Evolutionary conservation across 768 basidiomycete species (phyloP).

Genomic region (Suillus brevipes): DNA sequence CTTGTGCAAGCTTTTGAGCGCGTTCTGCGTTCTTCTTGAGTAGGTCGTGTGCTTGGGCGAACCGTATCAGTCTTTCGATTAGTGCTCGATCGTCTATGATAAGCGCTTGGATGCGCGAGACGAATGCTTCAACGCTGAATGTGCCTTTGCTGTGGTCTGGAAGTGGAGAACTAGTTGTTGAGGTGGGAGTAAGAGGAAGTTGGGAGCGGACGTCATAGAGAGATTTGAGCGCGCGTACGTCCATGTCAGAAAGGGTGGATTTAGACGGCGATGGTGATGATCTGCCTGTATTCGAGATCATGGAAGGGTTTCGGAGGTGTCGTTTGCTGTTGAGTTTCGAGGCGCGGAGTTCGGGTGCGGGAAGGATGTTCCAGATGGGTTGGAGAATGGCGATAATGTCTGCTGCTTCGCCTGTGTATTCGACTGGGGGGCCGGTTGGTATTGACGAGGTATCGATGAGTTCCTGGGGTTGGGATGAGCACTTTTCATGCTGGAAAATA

Average conservation of each 20-base stretch:
- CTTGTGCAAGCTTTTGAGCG: conserved; percentile 87
- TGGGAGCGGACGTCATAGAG: conserved; percentile 57
- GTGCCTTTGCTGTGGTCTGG: conserved; percentile 13
- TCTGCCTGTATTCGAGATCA: conserved; percentile 37
- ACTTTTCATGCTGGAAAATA: background rate
- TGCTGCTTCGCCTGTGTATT: conserved; percentile 45
- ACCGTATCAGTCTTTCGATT: conserved; percentile 80
- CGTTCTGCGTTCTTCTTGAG: conserved; percentile 91
- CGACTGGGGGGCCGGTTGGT: conserved; percentile 27
- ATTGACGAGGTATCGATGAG: conserved; percentile 20
- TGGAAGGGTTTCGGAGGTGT: conserved; percentile 49
- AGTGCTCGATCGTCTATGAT: conserved; percentile 81
- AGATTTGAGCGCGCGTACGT: conserved; percentile 82
- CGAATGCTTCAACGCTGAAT: conserved; percentile 78
- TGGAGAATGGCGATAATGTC: conserved; percentile 62
- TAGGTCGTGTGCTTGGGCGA: conserved; percentile 87
- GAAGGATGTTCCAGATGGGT: conserved; percentile 79
- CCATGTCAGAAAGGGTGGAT: conserved; percentile 62
- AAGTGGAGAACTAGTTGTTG: conserved; percentile 18
- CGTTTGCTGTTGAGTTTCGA: conserved; percentile 54
- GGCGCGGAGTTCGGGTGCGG: conserved; percentile 81
- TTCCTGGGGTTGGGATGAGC: conserved; percentile 21
- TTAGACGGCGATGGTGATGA: conserved; percentile 19
- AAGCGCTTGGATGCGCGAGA: conserved; percentile 74
- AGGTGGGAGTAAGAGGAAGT: conserved; percentile 12